Base-by-base conservation (phyloP, 2,329 filamentous ascomycete genomes). In the Ploettnerulaceae sp. region DNA sequence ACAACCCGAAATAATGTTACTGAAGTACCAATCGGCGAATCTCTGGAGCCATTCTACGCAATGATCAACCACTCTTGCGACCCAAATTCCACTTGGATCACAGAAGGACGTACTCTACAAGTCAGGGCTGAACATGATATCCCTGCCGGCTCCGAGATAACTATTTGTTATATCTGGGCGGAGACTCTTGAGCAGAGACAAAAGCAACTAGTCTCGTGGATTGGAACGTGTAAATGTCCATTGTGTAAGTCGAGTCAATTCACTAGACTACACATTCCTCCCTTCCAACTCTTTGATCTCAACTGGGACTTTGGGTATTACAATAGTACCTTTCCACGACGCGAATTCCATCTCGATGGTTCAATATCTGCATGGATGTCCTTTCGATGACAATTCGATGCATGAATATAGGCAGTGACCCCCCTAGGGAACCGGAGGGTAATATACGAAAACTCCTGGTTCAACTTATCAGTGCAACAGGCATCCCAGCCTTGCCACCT, bases 61-160 rank as follows among this genome's bases (percentile, higher is more conserved):
- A 48, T 61, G 25, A 61, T 68, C 44, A 68, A 69, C 51, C 66
- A 69, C 53, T 63, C 58, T 0, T 69, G 67, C 44, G 55, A 61
- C 1, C 64, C 65, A 7, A 69, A 69, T 29, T 59, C 61, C 2
- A 53, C 62, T 25, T 51, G 64, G 21, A 61, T 62, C 38, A 62
- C 65, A 15, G 60, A 68, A 35, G 63, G 64, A 11, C 48, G 45
- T 20, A 45, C 66, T 41, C 47, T 66, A 1, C 55, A 59, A 1
- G 56, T 68, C 9, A 58, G 64, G 1, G 63, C 66, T 7, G 45
- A 64, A 6, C 58, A 44, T 21, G 46, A 51, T 8, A 63, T 69
- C 31, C n/a, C 44, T 0, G 56, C 61, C 0, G 64, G 64, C 8
- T 61, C 64, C 7, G 67, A 69, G 47, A 57, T 69, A 22, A 66